Percentiles rank a stretch among this genome's conserved stretches.
phyloP scores from a whole-genome alignment of 2,329 filamentous ascomycete genomes.

The Hysterium pulicare region DNA sequence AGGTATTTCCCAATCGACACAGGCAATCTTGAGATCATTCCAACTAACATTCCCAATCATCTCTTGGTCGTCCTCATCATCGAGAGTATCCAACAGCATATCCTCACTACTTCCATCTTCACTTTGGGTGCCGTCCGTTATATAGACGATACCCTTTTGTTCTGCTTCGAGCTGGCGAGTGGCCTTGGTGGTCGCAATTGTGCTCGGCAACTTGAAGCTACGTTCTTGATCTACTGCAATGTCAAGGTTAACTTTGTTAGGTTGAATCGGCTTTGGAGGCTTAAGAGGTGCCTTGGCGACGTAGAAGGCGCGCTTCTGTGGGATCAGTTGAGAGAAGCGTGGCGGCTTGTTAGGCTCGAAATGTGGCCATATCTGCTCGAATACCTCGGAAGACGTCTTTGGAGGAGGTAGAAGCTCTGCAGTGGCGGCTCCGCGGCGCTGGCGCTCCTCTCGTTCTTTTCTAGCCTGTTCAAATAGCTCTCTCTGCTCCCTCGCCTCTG shows the following conservation, averaged over 20 bases:
- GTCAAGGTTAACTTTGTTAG: slow-evolving; percentile 85
- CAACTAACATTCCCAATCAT: slow-evolving; percentile 71
- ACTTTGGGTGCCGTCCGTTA: slow-evolving; percentile 41
- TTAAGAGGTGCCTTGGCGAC: slow-evolving; percentile 75
- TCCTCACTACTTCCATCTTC: slow-evolving; percentile 43
- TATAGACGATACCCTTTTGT: slow-evolving; percentile 54
- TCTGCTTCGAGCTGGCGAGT: slow-evolving; percentile 47
- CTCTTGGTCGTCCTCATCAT: slow-evolving; percentile 58
- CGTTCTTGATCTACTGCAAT: slow-evolving; percentile 83
- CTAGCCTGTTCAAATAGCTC: slow-evolving; percentile 27
- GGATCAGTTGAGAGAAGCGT: slow-evolving; percentile 78
- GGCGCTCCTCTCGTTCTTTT: slow-evolving; percentile 27
- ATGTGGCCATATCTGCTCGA: slow-evolving; percentile 76
- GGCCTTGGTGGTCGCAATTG: slow-evolving; percentile 48
- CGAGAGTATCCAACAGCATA: slow-evolving; percentile 47
- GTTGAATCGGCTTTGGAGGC: slow-evolving; percentile 75
- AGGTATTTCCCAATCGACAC: slow-evolving; percentile 76
- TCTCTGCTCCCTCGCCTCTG: slow-evolving; percentile 32
- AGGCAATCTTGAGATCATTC: slow-evolving; percentile 79
- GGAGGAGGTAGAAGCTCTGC: slow-evolving; percentile 63
- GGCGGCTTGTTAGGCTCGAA: slow-evolving; percentile 74
- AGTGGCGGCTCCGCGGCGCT: slow-evolving; percentile 36
- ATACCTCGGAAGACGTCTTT: slow-evolving; percentile 69
- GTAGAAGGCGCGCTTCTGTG: slow-evolving; percentile 73
- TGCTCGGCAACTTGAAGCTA: slow-evolving; percentile 68